phyloP scores from a whole-genome alignment of 2,329 filamentous ascomycete genomes.

The Lasiodiplodia theobromae region DNA sequence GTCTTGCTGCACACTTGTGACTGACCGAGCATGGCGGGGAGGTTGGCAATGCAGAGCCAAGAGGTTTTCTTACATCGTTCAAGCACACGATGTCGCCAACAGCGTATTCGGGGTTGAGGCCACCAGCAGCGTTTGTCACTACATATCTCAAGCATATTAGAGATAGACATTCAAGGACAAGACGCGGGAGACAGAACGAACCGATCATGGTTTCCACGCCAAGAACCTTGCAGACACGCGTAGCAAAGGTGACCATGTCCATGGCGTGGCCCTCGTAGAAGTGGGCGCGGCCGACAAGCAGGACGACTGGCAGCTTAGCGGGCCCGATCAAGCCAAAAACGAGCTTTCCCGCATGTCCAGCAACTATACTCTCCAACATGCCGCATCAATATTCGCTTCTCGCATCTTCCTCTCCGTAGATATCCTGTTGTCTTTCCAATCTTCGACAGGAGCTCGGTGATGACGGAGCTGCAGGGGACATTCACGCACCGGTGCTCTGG shows the following conservation, averaged over 20 bases:
- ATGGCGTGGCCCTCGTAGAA: conserved; percentile 74
- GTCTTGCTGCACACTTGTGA: background rate
- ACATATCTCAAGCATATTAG: conserved; percentile 27
- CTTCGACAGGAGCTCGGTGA: background rate
- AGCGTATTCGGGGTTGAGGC: conserved; percentile 67
- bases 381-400: conserved; percentile 3
- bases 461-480: background rate
- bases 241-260: conserved; percentile 68
- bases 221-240: conserved; percentile 68
- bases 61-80: conserved; percentile 62
- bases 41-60: background rate
- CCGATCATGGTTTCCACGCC: conserved; percentile 67
- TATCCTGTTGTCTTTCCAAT: background rate
- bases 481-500: conserved; percentile 61
- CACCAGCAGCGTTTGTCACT: conserved; percentile 73
- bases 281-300: conserved; percentile 70
- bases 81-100: conserved; percentile 71
- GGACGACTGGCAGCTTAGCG: conserved; percentile 62
- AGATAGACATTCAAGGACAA: conserved; percentile 33
- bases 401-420: background rate
- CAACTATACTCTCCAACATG: conserved; percentile 49
- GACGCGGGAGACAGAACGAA: conserved; percentile 39
- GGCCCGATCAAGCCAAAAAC: conserved; percentile 67
- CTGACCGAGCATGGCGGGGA: background rate
- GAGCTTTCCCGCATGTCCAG: conserved; percentile 70